These are phyloP conservation scores for Penicillium malachiteum DNA, from an alignment of 495 filamentous ascomycete genomes.

Conservation along the genomic window DNA sequence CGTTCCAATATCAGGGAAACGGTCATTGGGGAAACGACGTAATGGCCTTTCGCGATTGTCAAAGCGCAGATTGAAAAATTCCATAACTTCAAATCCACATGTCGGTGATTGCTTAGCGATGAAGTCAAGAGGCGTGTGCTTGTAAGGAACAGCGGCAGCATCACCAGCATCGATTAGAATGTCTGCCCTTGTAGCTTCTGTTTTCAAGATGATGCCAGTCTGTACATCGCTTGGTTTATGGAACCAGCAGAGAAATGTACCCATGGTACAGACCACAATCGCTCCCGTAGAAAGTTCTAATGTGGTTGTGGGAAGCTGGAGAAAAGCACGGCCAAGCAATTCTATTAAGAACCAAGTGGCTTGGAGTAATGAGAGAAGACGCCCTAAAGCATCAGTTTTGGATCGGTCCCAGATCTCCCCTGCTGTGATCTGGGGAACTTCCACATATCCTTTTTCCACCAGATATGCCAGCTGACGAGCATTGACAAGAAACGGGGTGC, in stretches of 20 bases:
- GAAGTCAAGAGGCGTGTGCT: neutral
- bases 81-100: neutral
- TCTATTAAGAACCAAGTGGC: neutral
- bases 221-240: neutral
- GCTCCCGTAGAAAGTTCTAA: neutral
- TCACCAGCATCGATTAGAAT: neutral
- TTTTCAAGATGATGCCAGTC: neutral
- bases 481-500: neutral
- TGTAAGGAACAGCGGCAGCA: neutral
- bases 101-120: neutral
- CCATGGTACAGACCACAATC: neutral
- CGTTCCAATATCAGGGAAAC: neutral
- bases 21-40: neutral
- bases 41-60: neutral
- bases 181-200: neutral
- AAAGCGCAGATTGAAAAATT: neutral
- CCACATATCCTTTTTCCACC: neutral
- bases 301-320: neutral
- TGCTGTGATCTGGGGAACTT: neutral
- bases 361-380: neutral
- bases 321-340: neutral
- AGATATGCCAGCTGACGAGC: neutral
- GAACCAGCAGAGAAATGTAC: neutral
- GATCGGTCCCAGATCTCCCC: neutral
- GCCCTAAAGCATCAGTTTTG: neutral